These are phyloP conservation scores for Metschnikowia sp. DNA, from an alignment of 805 yeast genomes.

Conservation along the genomic window DNA sequence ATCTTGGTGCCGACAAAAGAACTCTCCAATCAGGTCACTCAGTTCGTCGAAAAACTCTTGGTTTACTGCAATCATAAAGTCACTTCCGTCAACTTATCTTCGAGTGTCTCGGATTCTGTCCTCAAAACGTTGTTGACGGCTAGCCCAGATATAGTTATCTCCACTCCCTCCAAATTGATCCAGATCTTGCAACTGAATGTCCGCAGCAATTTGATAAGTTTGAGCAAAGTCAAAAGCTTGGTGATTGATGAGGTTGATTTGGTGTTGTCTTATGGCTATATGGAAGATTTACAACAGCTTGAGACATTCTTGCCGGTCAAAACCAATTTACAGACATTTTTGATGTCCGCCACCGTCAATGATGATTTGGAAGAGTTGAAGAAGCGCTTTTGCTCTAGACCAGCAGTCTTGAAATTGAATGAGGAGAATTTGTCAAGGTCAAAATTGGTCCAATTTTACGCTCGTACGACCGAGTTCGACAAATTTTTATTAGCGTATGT, in stretches of 20 bases:
- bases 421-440: constrained; percentile 52
- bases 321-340: constrained; percentile 77
- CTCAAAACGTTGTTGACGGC: constrained; percentile 65
- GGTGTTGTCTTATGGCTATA: constrained; percentile 83
- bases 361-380: constrained; percentile 82
- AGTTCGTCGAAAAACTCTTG: constrained; percentile 65
- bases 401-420: constrained; percentile 76
- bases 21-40: constrained; percentile 77
- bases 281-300: constrained; percentile 73
- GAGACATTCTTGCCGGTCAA: constrained; percentile 64
- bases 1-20: constrained; percentile 93
- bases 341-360: constrained; percentile 94
- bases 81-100: constrained; percentile 62
- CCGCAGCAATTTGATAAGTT: constrained; percentile 44
- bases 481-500: constrained; percentile 89
- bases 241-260: constrained; percentile 96
- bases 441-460: constrained; percentile 79
- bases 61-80: constrained; percentile 68
- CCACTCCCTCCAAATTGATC: constrained; percentile 82
- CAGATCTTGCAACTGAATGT: constrained; percentile 43
- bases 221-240: constrained; percentile 59
- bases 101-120: constrained; percentile 65
- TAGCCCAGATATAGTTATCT: constrained; percentile 74
- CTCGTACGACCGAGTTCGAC: constrained; percentile 83
- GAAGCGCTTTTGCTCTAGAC: constrained; percentile 71